Evolutionary conservation across 495 filamentous ascomycete species (phyloP).

Genomic region (Cercophora newfieldiana): DNA sequence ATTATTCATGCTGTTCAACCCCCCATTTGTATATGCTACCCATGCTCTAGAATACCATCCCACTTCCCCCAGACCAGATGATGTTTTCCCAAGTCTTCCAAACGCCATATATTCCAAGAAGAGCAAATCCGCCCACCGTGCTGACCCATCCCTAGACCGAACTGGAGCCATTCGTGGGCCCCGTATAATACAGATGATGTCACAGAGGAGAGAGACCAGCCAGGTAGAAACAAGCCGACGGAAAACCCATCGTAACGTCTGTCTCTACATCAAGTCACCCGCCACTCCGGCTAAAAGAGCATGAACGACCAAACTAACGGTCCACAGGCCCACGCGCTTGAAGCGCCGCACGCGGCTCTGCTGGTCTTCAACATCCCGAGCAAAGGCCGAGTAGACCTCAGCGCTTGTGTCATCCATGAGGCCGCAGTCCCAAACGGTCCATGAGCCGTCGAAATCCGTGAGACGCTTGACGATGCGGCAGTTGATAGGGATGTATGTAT

Average conservation of each 20-base stretch:
- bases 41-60: neutral
- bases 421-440: conserved; percentile 92
- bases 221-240: too few relatives aligned
- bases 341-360: conserved; percentile 81
- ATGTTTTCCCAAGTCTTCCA: neutral
- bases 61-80: neutral
- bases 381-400: conserved; percentile 92
- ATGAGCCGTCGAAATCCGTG: conserved; percentile 90
- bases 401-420: conserved; percentile 94
- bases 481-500: conserved; percentile 90
- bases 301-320: conserved; percentile 83
- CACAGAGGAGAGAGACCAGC: conserved; percentile 16
- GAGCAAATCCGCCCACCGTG: neutral
- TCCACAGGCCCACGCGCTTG: conserved; percentile 97
- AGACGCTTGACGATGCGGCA: conserved; percentile 89
- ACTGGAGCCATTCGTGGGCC: neutral
- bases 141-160: neutral
- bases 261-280: conserved; percentile 62
- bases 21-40: neutral
- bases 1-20: neutral
- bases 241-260: conserved; percentile 2
- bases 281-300: conserved; percentile 96
- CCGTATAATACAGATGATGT: conserved; percentile 6
- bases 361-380: conserved; percentile 81
- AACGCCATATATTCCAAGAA: neutral